Conservation (phyloP, 1,284 basidiomycete species). For the Ganoderma lingzhi region DNA sequence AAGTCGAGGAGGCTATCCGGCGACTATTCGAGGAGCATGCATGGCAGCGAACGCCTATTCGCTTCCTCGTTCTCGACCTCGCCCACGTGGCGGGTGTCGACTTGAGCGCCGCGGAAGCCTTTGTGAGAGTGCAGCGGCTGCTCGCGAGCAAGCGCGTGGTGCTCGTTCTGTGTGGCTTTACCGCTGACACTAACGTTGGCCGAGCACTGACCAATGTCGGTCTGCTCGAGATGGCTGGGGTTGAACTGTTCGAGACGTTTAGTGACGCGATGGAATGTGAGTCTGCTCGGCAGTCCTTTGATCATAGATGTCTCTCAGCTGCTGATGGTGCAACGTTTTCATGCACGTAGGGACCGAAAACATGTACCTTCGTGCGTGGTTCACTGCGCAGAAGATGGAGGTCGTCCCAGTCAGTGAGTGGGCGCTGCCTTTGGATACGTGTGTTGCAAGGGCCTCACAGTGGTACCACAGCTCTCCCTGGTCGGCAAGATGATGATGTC, state of each 20-base stretch:
- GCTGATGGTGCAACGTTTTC: background rate
- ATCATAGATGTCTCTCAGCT: background rate
- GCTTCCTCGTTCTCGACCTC: slow-evolving; percentile 91
- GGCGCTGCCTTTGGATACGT: background rate
- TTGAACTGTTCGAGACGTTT: slow-evolving; percentile 86
- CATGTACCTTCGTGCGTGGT: slow-evolving; percentile 83
- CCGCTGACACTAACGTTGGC: slow-evolving; percentile 67
- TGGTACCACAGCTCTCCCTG: slow-evolving; percentile 58
- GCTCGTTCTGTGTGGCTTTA: slow-evolving; percentile 90
- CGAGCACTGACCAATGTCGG: slow-evolving; percentile 79
- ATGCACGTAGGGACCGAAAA: slow-evolving; percentile 82
- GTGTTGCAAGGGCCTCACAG: background rate
- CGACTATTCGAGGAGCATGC: slow-evolving; percentile 76
- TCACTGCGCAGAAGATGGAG: slow-evolving; percentile 67
- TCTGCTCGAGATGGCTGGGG: slow-evolving; percentile 78
- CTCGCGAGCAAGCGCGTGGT: slow-evolving; percentile 81
- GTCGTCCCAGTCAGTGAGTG: slow-evolving; percentile 46
- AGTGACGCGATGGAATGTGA: slow-evolving; percentile 94
- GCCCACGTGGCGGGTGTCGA: slow-evolving; percentile 90
- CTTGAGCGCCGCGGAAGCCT: slow-evolving; percentile 95
- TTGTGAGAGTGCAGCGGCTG: slow-evolving; percentile 90
- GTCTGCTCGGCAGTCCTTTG: slow-evolving; percentile 33
- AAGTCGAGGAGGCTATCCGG: slow-evolving; percentile 86
- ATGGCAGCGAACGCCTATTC: slow-evolving; percentile 85
- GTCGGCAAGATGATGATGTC: slow-evolving; percentile 53